phyloP scores from a whole-genome alignment of 352 stramenopile species.

The Phytophthora agathidicida region DNA sequence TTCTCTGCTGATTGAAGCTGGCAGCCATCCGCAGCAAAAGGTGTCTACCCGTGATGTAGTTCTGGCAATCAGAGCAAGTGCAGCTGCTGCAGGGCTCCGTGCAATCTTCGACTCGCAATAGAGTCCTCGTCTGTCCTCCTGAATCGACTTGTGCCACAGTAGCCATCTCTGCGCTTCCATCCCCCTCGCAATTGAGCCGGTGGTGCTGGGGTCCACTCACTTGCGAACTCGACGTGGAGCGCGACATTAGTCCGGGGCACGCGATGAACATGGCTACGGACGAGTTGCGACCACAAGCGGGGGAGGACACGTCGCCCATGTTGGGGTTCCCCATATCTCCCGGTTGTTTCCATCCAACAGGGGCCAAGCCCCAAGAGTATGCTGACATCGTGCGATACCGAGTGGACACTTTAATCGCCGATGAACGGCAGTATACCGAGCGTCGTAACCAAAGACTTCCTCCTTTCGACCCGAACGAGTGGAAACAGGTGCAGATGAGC shows the following conservation, averaged over 20 bases:
- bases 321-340: conserved; percentile 35
- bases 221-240: conserved; percentile 18
- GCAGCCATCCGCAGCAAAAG: conserved; percentile 1
- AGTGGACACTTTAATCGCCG: conserved; percentile 37
- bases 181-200: conserved; percentile 9
- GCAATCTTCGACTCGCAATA: conserved; percentile 8
- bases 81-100: neutral
- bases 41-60: too few relatives aligned
- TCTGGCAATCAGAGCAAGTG: neutral
- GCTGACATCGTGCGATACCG: conserved; percentile 37
- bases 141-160: too few relatives aligned
- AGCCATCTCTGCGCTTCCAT: conserved; percentile 28
- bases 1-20: too few relatives aligned
- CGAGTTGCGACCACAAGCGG: conserved; percentile 32
- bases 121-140: conserved; percentile 4
- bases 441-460: conserved; percentile 29
- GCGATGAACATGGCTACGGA: neutral
- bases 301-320: conserved; percentile 18
- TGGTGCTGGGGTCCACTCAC: conserved; percentile 7
- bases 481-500: conserved; percentile 44
- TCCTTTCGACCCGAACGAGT: conserved; percentile 46
- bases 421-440: conserved; percentile 40
- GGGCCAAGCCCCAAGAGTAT: conserved; percentile 42
- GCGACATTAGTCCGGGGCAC: conserved; percentile 11
- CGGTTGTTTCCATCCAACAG: conserved; percentile 31